Evolutionary conservation across 106 monocot species (phyloP).

Genomic region (Acanthochlamys bracteata): DNA sequence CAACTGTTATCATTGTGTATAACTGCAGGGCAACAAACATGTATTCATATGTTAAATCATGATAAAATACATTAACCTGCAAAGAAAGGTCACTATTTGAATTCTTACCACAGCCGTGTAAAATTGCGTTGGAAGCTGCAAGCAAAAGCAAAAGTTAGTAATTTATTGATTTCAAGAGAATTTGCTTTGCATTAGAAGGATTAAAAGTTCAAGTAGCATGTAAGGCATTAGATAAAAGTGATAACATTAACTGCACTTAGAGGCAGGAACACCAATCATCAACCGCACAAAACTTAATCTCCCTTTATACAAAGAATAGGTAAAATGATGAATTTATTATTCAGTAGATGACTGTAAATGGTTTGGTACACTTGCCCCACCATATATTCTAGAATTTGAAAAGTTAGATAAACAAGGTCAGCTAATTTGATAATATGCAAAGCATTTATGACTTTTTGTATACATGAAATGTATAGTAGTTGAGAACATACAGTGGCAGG

Average conservation of each 20-base stretch:
- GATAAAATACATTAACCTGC: background rate
- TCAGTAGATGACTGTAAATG: too few species aligned
- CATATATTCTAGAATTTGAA: background rate
- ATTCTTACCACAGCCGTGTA: conserved; percentile 80
- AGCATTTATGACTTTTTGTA: background rate
- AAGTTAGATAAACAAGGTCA: background rate
- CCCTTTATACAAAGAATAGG: too few species aligned
- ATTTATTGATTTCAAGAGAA: background rate
- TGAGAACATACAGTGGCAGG: conserved; percentile 73
- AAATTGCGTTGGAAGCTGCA: conserved; percentile 87
- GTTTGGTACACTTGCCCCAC: too few species aligned
- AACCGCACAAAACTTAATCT: too few species aligned
- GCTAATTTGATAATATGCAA: background rate
- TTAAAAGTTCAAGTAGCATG: too few species aligned
- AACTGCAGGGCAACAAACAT: conserved; percentile 33
- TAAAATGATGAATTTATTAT: too few species aligned
- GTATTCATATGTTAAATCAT: background rate
- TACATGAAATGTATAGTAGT: background rate
- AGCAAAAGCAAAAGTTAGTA: conserved; percentile 10
- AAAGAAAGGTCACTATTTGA: background rate
- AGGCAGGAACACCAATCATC: too few species aligned
- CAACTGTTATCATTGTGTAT: conserved; percentile 52
- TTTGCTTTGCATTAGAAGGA: too few species aligned
- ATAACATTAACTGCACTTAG: too few species aligned
- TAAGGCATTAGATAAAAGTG: too few species aligned